These are phyloP conservation scores for Sarocladium oryzae DNA, from an alignment of 2,329 filamentous ascomycete genomes.

Conservation along the genomic window DNA sequence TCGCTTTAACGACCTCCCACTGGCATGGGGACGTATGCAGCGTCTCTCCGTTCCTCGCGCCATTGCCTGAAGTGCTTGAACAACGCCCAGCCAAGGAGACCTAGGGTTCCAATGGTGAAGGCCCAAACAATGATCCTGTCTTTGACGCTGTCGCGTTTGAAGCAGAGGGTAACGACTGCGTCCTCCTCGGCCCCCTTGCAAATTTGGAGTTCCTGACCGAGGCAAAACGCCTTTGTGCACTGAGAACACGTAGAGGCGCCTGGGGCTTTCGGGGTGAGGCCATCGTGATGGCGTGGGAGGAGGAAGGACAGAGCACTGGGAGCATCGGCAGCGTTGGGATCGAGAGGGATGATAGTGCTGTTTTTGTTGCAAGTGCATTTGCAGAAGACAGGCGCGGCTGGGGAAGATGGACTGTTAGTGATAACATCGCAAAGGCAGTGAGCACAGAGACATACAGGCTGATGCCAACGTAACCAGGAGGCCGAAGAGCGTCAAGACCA, in stretches of 20 bases:
- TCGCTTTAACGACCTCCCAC: constrained; percentile 9
- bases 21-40: constrained; percentile 24
- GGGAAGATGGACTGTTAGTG: neutral
- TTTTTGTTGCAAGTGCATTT: constrained; percentile 67
- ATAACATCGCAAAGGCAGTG: neutral
- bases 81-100: constrained; percentile 54
- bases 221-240: constrained; percentile 60
- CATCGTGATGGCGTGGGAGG: constrained; percentile 14
- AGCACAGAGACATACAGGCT: constrained; percentile 31
- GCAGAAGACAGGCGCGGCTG: constrained; percentile 59
- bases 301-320: constrained; percentile 16
- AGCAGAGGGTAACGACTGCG: constrained; percentile 57
- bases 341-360: constrained; percentile 59
- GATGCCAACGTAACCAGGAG: constrained; percentile 22
- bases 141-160: constrained; percentile 61
- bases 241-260: constrained; percentile 46
- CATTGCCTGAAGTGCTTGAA: constrained; percentile 41
- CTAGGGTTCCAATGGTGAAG: constrained; percentile 53
- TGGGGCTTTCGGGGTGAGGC: constrained; percentile 26
- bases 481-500: constrained; percentile 28
- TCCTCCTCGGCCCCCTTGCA: constrained; percentile 56
- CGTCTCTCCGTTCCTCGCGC: constrained; percentile 11
- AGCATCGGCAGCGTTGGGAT: constrained; percentile 28
- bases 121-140: constrained; percentile 61
- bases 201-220: constrained; percentile 52